Evolutionary conservation across 2,329 filamentous ascomycete species (phyloP), one percentile per base, ranked within the genome.

Genomic region (Ophiostoma sp.): DNA sequence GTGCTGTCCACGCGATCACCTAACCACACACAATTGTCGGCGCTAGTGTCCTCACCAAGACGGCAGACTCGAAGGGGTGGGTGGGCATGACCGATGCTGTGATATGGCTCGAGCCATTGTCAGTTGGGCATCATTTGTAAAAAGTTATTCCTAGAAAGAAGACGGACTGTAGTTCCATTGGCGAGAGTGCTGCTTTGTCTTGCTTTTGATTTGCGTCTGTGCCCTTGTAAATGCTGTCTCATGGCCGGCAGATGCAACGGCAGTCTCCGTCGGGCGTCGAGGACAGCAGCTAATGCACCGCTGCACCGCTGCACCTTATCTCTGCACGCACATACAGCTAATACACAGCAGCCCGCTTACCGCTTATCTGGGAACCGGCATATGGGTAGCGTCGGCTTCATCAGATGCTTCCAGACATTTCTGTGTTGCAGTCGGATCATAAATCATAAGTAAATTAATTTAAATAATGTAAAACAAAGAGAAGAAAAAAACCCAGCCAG

Each of bases 11-110:
- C 52, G 23, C 52, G 10, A 57, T 57, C 52, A 57, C 52, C 52
- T 57, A 57, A 57, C 52, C 52, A 57, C 23, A 31, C 52, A 27
- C 52, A 57, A 17, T 15, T 57, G 52, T 57, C 52, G 52, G 52
- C 52, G 52, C 52, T 31, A 57, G 52, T 27, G 15, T 11, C n/a
- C 44, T 48, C 41, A 13, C 41, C 41, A 44, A 44, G 15, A 44
- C 4, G 39, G 44, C 44, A 17, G 44, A 5, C 44, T 13, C n/a
- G 6, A n/a, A 23, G 23, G 52, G 52, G 52, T 57, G 52, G n/a
- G n/a, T 57, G 52, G n/a, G n/a, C 52, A 57, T 57, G 52, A 57
- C 52, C 52, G 52, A 57, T 57, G 52, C 52, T 57, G 7, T 8
- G n/a, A 5, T 54, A 11, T 57, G 20, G 13, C 52, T 57, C 23